These are phyloP conservation scores for Delonix regia DNA, from an alignment of 306 rosid species.

Conservation along the genomic window DNA sequence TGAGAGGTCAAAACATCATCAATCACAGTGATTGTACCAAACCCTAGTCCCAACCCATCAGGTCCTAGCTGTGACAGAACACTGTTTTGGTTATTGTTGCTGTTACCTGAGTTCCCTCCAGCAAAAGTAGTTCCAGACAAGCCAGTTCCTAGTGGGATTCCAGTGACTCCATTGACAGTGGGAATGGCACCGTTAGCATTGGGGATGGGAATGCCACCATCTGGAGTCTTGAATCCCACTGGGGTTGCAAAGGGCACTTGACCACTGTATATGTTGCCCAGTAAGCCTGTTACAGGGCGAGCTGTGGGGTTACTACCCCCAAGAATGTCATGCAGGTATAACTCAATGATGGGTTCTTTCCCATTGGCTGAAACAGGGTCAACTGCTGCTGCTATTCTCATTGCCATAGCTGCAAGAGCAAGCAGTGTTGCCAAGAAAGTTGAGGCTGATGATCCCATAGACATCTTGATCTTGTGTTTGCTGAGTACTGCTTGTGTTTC, in stretches of 20 bases:
- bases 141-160: conserved; percentile 85
- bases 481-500: conserved; percentile 10
- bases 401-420: conserved; percentile 37
- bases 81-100: conserved; percentile 41
- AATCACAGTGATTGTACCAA: conserved; percentile 81
- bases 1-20: conserved; percentile 72
- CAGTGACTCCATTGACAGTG: conserved; percentile 80
- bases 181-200: conserved; percentile 88
- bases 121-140: conserved; percentile 75
- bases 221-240: conserved; percentile 66
- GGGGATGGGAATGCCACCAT: conserved; percentile 69
- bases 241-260: conserved; percentile 87
- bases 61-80: conserved; percentile 57
- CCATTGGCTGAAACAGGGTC: conserved; percentile 56
- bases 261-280: conserved; percentile 84
- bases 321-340: conserved; percentile 89
- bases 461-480: conserved; percentile 46
- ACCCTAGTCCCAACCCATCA: conserved; percentile 79
- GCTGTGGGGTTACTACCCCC: conserved; percentile 85
- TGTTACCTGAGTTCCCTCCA: conserved; percentile 52
- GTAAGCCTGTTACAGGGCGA: conserved; percentile 77
- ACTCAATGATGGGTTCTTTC: conserved; percentile 62
- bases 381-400: conserved; percentile 47
- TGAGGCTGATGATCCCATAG: conserved; percentile 24
- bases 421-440: conserved; percentile 40